These are phyloP conservation scores for Phalaenopsis aphrodite DNA, from an alignment of 106 monocot genomes.

Conservation along the genomic window DNA sequence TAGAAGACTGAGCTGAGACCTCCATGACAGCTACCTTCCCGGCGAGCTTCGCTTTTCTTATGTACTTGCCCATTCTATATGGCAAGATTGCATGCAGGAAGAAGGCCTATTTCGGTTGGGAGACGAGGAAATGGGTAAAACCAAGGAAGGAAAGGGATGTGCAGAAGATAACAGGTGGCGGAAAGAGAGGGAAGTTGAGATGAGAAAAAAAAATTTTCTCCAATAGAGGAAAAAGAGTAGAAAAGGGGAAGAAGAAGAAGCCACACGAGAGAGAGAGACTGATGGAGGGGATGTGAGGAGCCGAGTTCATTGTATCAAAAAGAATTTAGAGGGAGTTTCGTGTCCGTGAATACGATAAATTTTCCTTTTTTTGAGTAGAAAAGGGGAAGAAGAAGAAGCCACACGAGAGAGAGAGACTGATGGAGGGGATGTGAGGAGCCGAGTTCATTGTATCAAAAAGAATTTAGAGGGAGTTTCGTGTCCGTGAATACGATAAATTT, in stretches of 20 bases:
- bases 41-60: slow-evolving; percentile 61
- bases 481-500: not conserved
- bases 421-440: not conserved
- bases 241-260: too few relatives aligned
- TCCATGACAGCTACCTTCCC: slow-evolving; percentile 76
- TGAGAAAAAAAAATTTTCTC: not conserved
- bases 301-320: not conserved
- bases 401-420: too few relatives aligned
- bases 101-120: not conserved
- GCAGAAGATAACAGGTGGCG: not conserved
- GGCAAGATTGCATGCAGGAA: not conserved
- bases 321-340: not conserved
- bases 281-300: not conserved
- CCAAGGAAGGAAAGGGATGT: not conserved
- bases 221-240: not conserved
- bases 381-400: too few relatives aligned
- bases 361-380: not conserved
- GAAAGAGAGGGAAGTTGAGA: not conserved
- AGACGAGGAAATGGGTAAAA: not conserved
- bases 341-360: not conserved
- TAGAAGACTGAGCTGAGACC: slow-evolving; percentile 33
- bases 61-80: slow-evolving; percentile 68
- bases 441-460: not conserved
- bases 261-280: too few relatives aligned
- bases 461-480: not conserved